Evolutionary conservation across 2,329 filamentous ascomycete species (phyloP).

Genomic region (Fusarium burgessii): DNA sequence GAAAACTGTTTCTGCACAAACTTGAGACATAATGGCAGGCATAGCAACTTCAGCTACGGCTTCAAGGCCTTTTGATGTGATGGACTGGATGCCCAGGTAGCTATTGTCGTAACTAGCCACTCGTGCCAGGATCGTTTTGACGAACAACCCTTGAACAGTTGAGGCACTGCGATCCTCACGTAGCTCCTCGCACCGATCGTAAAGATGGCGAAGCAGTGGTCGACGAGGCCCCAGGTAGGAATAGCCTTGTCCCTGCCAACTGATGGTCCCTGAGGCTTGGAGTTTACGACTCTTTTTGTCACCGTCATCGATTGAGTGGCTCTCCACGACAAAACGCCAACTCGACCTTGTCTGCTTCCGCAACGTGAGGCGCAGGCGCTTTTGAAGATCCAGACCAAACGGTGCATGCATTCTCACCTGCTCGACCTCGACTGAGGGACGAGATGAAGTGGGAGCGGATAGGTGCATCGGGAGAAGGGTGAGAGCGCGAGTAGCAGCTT

Average conservation of each 20-base stretch:
- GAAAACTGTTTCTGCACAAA: background rate
- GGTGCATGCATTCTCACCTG: background rate
- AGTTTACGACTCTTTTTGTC: background rate
- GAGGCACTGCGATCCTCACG: background rate
- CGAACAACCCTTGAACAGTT: background rate
- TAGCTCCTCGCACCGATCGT: background rate
- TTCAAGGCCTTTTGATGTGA: background rate
- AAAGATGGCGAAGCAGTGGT: background rate
- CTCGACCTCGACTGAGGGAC: background rate
- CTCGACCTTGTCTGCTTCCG: background rate
- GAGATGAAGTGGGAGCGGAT: background rate
- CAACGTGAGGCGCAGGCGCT: background rate
- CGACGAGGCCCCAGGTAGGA: background rate
- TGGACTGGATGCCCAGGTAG: background rate
- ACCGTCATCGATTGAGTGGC: background rate
- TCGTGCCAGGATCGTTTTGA: background rate
- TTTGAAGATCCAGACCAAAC: background rate
- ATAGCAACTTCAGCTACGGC: background rate
- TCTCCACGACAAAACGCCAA: background rate
- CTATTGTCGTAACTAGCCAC: background rate
- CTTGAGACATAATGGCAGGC: background rate
- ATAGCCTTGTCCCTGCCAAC: background rate
- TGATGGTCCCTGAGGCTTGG: background rate
- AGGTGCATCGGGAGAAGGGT: background rate
- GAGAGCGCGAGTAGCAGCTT: background rate